These are phyloP conservation scores for Stephania yunnanensis DNA, from an alignment of 164 flowering plant genomes.

Conservation along the genomic window DNA sequence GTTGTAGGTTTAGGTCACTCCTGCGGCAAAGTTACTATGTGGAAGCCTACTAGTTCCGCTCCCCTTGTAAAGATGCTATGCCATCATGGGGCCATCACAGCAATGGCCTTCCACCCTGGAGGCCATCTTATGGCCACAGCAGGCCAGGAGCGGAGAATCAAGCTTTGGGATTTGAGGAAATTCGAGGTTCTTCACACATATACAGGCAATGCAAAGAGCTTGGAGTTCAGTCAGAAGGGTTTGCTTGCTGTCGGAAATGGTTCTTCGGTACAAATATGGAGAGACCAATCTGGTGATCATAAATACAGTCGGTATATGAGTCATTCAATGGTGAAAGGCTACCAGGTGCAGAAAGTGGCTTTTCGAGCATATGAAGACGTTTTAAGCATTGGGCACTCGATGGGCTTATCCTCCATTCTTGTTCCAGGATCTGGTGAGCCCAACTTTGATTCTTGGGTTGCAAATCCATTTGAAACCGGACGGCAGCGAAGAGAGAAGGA, in stretches of 20 bases:
- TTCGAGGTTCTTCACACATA: constrained; percentile 61
- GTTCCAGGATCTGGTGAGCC: constrained; percentile 94
- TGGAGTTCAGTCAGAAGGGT: constrained; percentile 91
- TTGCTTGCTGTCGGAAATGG: constrained; percentile 69
- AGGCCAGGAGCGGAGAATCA: constrained; percentile 75
- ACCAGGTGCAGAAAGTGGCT: constrained; percentile 47
- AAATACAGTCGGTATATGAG: constrained; percentile 65
- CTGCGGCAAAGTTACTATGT: constrained; percentile 78
- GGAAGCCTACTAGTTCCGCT: constrained; percentile 76
- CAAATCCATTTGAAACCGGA: constrained; percentile 82
- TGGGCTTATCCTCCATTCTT: constrained; percentile 82
- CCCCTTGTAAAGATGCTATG: constrained; percentile 80
- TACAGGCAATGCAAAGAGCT: constrained; percentile 50
- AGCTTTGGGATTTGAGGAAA: constrained; percentile 92
- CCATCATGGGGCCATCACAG: constrained; percentile 74
- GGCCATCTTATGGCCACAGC: constrained; percentile 96
- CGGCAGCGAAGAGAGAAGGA: constrained; percentile 88
- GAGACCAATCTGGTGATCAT: constrained; percentile 45
- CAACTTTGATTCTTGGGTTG: constrained; percentile 89
- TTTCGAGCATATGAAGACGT: constrained; percentile 95
- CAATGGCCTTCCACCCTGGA: constrained; percentile 79
- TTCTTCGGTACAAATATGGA: constrained; percentile 52
- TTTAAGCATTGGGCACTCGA: constrained; percentile 78
- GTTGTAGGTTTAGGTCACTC: constrained; percentile 79
- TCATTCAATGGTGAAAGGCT: constrained; percentile 83